Evolutionary conservation across 2,329 filamentous ascomycete species (phyloP), one percentile per base, ranked within the genome.

Genomic region (Penicillium sp.): DNA sequence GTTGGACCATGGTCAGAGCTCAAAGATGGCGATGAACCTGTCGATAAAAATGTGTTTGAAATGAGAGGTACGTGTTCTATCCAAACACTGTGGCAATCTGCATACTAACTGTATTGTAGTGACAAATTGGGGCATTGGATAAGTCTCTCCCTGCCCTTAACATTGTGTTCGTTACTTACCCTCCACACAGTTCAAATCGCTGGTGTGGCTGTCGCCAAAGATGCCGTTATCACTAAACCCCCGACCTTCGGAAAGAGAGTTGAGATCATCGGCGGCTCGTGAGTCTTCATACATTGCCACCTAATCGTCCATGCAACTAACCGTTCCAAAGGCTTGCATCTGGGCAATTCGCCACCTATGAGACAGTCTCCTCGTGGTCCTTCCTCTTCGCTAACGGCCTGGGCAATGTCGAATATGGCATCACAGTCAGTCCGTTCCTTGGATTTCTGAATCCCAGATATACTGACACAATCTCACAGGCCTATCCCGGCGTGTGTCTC

Each of bases 71-170:
- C n/a, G 55, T 6, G 1, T 35, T 1, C 12, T 3, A 6, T 37
- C 5, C 4, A 16, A n/a, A 17, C 11, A 22, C 11, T 10, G 12
- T 9, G 1, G n/a, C 26, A 36, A 22, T 26, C 2, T 26, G 31
- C 35, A 17, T 35, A 30, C 56, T 59, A 44, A 61, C 55, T n/a
- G 11, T 41, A 19, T 19, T 38, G 10, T 51, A 64, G 83, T 86
- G 16, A 83, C 83, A 1, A 86, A 86, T 61, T 86, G 82, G 82
- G 82, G 77, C 16, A 81, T 81, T 61, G 83, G 83, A 70, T 70
- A 69, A 69, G 68, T 70, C 31, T 33, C 42, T 35, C 51, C 7
- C 2, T 33, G 19, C 11, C 40, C 14, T 11, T 19, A n/a, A n/a
- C 14, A 7, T 3, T 44, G 14, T 11, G 2, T 35, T 30, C n/a